These are phyloP conservation scores for Aspergillus viridinutans DNA, from an alignment of 2,329 filamentous ascomycete species.

Conservation along the genomic window DNA sequence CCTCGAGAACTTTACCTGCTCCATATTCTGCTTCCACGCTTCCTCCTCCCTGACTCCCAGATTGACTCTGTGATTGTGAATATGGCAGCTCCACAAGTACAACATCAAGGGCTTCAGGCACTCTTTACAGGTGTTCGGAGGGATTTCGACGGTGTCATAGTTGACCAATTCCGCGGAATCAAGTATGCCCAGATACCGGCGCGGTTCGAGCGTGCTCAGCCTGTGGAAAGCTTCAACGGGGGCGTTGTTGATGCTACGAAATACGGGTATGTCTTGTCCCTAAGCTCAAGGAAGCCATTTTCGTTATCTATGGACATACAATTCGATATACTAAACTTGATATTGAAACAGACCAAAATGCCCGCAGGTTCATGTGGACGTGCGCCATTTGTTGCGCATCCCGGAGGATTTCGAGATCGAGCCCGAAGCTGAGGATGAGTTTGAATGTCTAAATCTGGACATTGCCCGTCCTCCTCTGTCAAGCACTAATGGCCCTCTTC, in stretches of 20 bases:
- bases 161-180: conserved; percentile 29
- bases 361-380: conserved; percentile 40
- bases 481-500: conserved; percentile 15
- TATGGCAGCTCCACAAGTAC: conserved; percentile 21
- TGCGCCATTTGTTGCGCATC: conserved; percentile 43
- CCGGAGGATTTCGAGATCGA: conserved; percentile 30
- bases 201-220: conserved; percentile 27
- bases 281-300: neutral
- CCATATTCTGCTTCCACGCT: neutral
- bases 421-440: conserved; percentile 39
- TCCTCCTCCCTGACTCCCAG: neutral
- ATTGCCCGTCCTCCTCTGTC: conserved; percentile 27
- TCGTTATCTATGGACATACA: neutral
- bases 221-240: conserved; percentile 21
- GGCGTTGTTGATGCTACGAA: conserved; percentile 31
- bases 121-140: conserved; percentile 24
- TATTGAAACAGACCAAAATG: conserved; percentile 36
- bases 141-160: conserved; percentile 4
- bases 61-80: neutral
- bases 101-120: conserved; percentile 22
- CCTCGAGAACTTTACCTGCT: neutral
- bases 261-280: conserved; percentile 23
- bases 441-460: conserved; percentile 43
- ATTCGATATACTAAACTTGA: conserved; percentile 1
- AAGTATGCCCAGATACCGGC: conserved; percentile 29